Evolutionary conservation across 306 rosid species (phyloP).

Genomic region (Prosopis cineraria): DNA sequence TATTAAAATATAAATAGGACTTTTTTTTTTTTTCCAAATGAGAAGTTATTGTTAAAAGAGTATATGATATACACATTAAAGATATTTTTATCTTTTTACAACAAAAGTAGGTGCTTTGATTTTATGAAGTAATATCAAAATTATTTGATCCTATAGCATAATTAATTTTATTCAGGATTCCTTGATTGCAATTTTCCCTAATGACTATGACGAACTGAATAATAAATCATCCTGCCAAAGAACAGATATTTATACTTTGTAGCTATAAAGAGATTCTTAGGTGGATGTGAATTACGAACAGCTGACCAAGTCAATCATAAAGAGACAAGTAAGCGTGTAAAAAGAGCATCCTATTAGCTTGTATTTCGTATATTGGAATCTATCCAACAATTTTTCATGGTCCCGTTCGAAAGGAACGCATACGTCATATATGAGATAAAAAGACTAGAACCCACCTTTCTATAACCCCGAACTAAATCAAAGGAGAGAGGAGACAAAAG

Average conservation of each 20-base stretch:
- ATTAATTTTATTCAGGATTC: no score
- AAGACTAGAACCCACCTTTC: neutral
- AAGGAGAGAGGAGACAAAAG: neutral
- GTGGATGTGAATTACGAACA: neutral
- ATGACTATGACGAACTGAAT: neutral
- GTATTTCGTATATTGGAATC: neutral
- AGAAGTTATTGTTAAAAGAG: no score
- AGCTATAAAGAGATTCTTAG: neutral
- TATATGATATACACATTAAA: no score
- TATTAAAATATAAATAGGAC: no score
- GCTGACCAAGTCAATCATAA: neutral
- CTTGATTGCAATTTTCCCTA: no score
- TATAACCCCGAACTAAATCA: neutral
- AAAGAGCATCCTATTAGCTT: neutral
- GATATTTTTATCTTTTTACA: no score
- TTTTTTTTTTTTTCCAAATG: no score
- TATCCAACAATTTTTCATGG: neutral
- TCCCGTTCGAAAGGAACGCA: neutral
- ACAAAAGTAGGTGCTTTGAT: no score
- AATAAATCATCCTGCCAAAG: neutral
- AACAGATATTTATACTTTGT: neutral
- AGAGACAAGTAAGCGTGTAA: neutral
- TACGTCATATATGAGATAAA: neutral
- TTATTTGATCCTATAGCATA: no score
- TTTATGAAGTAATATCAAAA: no score